A percentile compares a stretch with the other conserved stretches of the same genome.
These are phyloP conservation scores for Monosporascus sp. DNA, from an alignment of 2,329 filamentous ascomycete genomes.

Conservation along the genomic window DNA sequence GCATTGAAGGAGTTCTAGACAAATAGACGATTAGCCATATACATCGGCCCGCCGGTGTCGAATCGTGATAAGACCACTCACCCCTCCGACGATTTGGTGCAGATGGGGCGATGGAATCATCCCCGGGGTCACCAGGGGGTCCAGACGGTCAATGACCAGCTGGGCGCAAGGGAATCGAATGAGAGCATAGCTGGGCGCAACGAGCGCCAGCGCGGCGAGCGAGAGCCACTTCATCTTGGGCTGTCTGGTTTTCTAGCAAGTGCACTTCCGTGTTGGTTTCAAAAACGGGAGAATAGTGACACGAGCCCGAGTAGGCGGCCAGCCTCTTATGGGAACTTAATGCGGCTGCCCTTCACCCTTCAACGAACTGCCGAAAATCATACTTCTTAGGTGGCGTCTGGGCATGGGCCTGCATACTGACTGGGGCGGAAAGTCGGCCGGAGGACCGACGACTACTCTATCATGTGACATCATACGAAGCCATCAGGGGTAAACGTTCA, in stretches of 20 bases:
- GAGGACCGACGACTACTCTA: neutral
- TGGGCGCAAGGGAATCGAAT: constrained; percentile 25
- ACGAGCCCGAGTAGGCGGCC: neutral
- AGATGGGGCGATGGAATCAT: constrained; percentile 24
- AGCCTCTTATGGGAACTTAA: neutral
- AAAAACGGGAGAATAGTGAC: neutral
- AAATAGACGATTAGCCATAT: neutral
- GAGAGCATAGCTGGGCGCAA: constrained; percentile 16
- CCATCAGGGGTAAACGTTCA: neutral
- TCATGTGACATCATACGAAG: neutral
- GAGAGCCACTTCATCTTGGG: constrained; percentile 17
- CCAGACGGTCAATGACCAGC: constrained; percentile 24
- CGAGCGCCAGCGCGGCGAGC: constrained; percentile 17
- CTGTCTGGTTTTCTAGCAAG: neutral
- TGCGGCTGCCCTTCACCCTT: neutral
- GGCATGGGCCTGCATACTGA: neutral
- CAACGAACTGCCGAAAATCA: neutral
- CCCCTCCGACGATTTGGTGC: constrained; percentile 25
- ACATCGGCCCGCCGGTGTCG: neutral
- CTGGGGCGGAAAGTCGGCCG: neutral
- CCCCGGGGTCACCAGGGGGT: constrained; percentile 24
- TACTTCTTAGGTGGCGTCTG: neutral
- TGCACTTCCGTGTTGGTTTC: neutral
- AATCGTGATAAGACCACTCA: neutral
- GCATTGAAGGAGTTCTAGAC: constrained; percentile 23